These are phyloP conservation scores for Septoria linicola DNA, from an alignment of 2,329 filamentous ascomycete genomes.

Conservation along the genomic window DNA sequence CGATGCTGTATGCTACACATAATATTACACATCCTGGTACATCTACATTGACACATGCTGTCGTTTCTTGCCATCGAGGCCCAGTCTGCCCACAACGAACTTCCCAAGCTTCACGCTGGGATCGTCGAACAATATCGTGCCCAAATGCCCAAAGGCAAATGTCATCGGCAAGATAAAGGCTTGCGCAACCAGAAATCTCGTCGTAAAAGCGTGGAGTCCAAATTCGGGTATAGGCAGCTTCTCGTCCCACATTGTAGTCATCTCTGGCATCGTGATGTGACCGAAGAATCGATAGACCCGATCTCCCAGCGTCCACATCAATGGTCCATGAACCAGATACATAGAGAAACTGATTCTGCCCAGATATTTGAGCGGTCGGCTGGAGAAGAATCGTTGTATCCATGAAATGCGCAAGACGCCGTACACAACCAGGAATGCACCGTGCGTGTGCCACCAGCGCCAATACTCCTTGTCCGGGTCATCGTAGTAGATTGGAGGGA, in stretches of 20 bases:
- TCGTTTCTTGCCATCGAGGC: slow-evolving; percentile 16
- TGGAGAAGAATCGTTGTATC: slow-evolving; percentile 54
- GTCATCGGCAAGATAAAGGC: slow-evolving; percentile 55
- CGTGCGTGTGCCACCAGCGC: slow-evolving; percentile 58
- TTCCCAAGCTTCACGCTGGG: slow-evolving; percentile 58
- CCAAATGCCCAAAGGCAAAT: slow-evolving; percentile 57
- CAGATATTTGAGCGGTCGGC: slow-evolving; percentile 55
- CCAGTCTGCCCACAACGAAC: slow-evolving; percentile 49
- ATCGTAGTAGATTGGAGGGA: slow-evolving; percentile 27
- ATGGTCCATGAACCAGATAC: slow-evolving; percentile 61
- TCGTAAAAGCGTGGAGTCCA: slow-evolving; percentile 53
- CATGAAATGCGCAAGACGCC: slow-evolving; percentile 49
- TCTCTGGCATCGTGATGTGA: slow-evolving; percentile 18
- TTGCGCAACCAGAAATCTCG: slow-evolving; percentile 57
- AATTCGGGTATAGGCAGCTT: slow-evolving; percentile 45
- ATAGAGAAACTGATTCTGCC: slow-evolving; percentile 61
- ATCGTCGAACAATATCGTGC: slow-evolving; percentile 57
- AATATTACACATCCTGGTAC: not conserved
- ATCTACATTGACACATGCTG: not conserved
- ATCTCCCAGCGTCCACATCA: slow-evolving; percentile 56
- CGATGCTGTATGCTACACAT: not conserved
- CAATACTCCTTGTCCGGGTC: slow-evolving; percentile 34
- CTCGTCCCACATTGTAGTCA: slow-evolving; percentile 21
- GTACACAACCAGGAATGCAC: slow-evolving; percentile 54
- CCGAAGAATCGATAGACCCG: slow-evolving; percentile 53